A percentile compares a stretch with the other conserved stretches of the same genome.
These are phyloP conservation scores for Wickerhamomyces hampshirensis DNA, from an alignment of 805 yeast species.

Conservation along the genomic window DNA sequence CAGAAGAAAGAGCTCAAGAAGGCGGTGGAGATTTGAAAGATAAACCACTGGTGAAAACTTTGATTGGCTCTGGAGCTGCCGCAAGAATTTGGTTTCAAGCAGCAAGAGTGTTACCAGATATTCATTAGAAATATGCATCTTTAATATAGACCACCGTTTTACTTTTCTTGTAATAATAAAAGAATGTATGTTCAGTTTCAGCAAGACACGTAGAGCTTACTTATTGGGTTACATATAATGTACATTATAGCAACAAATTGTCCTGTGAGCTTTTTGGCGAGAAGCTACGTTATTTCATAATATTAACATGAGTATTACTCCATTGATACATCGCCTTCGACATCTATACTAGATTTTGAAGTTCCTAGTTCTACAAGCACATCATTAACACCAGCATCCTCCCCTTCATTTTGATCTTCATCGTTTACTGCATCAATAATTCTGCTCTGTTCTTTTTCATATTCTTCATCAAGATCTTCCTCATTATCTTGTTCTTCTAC, in stretches of 20 bases:
- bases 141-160: too few relatives aligned
- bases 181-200: too few relatives aligned
- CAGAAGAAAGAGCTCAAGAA: slow-evolving; percentile 44
- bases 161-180: too few relatives aligned
- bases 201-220: too few relatives aligned
- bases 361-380: neutral
- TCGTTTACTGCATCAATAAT: slow-evolving; percentile 5
- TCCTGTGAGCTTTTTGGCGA: too few relatives aligned
- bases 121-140: slow-evolving; percentile 3
- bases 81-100: slow-evolving; percentile 68
- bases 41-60: slow-evolving; percentile 40
- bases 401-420: slow-evolving; percentile 3
- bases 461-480: slow-evolving; percentile 23
- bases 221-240: too few relatives aligned
- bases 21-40: slow-evolving; percentile 33
- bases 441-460: slow-evolving; percentile 15
- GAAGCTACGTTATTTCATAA: too few relatives aligned
- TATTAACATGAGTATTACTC: too few relatives aligned
- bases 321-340: slow-evolving; percentile 21
- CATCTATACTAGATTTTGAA: slow-evolving; percentile 4
- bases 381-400: slow-evolving; percentile 1
- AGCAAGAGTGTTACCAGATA: slow-evolving; percentile 47
- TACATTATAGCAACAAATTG: too few relatives aligned
- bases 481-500: slow-evolving; percentile 14
- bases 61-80: slow-evolving; percentile 63